These are phyloP conservation scores for Exophiala oligosperma DNA, from an alignment of 2,329 filamentous ascomycete species.

Conservation along the genomic window DNA sequence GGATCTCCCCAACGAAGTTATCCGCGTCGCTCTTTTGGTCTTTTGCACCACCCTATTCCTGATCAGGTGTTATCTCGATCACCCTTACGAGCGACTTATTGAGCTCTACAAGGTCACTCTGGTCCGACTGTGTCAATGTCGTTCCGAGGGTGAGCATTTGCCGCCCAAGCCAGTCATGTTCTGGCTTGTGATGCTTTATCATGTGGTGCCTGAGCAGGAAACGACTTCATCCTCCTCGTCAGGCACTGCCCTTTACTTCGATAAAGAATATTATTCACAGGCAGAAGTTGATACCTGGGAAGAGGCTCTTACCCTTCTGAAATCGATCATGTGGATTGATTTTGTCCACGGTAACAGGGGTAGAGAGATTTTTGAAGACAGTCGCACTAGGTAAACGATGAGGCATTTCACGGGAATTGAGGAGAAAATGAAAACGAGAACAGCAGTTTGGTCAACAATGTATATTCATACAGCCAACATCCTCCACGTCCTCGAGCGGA, in stretches of 20 bases:
- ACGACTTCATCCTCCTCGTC: neutral
- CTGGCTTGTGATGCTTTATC: neutral
- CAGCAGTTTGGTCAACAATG: too few species aligned
- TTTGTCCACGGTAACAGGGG: constrained; percentile 3
- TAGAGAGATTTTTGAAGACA: neutral
- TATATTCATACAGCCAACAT: constrained; percentile 2
- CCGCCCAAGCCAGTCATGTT: neutral
- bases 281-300: neutral
- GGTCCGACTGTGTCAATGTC: neutral
- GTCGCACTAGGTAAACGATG: neutral
- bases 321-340: constrained; percentile 11
- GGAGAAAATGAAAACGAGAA: too few species aligned
- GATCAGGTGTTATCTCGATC: neutral
- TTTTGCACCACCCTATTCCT: constrained; percentile 5
- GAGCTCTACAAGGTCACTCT: neutral
- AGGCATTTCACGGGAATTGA: too few species aligned
- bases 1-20: neutral
- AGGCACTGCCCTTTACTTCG: neutral
- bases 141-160: neutral
- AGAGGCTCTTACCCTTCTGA: neutral
- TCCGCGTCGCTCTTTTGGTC: neutral
- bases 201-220: neutral
- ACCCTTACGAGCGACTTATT: neutral
- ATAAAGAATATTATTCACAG: neutral
- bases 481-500: too few species aligned